Evolutionary conservation across 306 rosid genomes (phyloP).

Genomic region (Fagus crenata): DNA sequence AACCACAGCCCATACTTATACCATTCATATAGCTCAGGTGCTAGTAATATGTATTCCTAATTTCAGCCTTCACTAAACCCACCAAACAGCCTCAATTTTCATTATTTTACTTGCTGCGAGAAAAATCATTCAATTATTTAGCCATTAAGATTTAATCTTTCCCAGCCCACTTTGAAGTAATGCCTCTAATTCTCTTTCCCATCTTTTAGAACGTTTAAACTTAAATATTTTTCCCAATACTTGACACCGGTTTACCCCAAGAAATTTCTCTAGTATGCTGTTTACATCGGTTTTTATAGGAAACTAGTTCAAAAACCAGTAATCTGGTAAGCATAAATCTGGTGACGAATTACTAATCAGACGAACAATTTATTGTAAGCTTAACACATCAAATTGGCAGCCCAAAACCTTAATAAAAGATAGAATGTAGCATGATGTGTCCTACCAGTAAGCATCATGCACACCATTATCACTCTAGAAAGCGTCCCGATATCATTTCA

Average conservation of each 20-base stretch:
- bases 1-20: not conserved
- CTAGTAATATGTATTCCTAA: too few relatives aligned
- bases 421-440: not conserved
- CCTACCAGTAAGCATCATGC: not conserved
- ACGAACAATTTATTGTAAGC: not conserved
- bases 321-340: not conserved
- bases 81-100: not conserved
- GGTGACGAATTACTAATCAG: not conserved
- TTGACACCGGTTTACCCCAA: not conserved
- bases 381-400: not conserved
- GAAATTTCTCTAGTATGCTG: too few relatives aligned
- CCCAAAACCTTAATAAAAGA: not conserved
- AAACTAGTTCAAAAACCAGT: too few relatives aligned
- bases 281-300: too few relatives aligned
- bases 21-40: not conserved
- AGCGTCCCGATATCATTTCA: constrained; percentile 10
- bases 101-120: not conserved
- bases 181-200: not conserved
- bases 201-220: not conserved
- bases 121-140: not conserved
- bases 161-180: not conserved
- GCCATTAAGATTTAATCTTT: not conserved
- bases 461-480: not conserved
- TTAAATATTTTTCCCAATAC: not conserved
- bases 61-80: not conserved